A percentile compares a stretch with the other conserved stretches of the same genome.
These are phyloP conservation scores for Lizonia empirigonia DNA, from an alignment of 2,329 filamentous ascomycete genomes.

Conservation along the genomic window DNA sequence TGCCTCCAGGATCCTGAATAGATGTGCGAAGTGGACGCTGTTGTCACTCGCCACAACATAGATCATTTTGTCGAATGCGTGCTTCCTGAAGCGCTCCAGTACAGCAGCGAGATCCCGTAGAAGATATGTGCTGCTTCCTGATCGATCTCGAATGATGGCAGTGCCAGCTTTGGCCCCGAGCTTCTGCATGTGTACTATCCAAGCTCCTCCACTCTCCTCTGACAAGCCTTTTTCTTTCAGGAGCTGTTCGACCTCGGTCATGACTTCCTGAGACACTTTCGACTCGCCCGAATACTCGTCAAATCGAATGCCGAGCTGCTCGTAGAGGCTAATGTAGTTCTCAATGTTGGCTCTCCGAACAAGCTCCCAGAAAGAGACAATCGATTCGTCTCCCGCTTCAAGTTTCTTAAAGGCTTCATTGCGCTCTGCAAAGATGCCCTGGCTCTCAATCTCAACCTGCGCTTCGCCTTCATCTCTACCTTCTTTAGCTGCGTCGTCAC, in stretches of 20 bases:
- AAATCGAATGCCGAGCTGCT: slow-evolving; percentile 72
- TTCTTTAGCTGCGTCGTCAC: slow-evolving; percentile 59
- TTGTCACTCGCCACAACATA: slow-evolving; percentile 77
- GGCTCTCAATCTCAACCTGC: slow-evolving; percentile 36
- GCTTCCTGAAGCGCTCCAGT: slow-evolving; percentile 65
- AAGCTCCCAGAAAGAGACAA: slow-evolving; percentile 66
- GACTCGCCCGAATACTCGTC: slow-evolving; percentile 77
- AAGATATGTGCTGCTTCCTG: slow-evolving; percentile 77
- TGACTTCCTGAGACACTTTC: slow-evolving; percentile 69
- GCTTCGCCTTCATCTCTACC: slow-evolving; percentile 51
- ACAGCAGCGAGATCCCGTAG: slow-evolving; percentile 79
- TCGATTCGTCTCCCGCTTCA: slow-evolving; percentile 68
- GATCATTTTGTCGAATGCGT: slow-evolving; percentile 77
- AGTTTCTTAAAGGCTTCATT: slow-evolving; percentile 70
- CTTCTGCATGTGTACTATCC: slow-evolving; percentile 74
- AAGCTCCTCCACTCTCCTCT: slow-evolving; percentile 72
- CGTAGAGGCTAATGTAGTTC: slow-evolving; percentile 71
- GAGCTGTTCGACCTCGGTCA: slow-evolving; percentile 66
- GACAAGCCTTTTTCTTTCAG: slow-evolving; percentile 69
- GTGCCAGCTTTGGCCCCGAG: slow-evolving; percentile 73
- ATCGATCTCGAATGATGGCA: slow-evolving; percentile 72
- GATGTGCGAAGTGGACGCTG: slow-evolving; percentile 73
- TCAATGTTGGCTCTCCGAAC: slow-evolving; percentile 71
- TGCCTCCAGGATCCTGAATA: slow-evolving; percentile 77
- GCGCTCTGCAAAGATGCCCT: slow-evolving; percentile 40